Base-by-base conservation (phyloP, 352 stramenopile species). In the Pythium brachiatum region DNA sequence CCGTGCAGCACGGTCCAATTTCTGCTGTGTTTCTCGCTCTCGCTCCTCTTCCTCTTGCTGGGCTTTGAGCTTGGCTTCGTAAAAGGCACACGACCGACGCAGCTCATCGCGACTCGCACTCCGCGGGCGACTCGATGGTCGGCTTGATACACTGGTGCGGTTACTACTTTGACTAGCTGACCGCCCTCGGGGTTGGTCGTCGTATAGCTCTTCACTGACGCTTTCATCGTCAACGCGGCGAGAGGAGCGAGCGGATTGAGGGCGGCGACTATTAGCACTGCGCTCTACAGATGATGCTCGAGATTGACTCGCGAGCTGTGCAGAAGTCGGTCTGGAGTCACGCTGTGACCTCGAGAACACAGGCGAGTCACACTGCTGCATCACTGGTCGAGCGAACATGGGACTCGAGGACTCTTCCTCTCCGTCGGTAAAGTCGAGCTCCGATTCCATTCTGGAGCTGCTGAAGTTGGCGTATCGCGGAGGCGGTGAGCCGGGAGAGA, bases 61-160 rank as follows among this genome's bases (percentile, higher is more conserved):
- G 7, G 67, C 69, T 8, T 64, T 62, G 32, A 75, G 70, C 50
- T 92, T 92, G 31, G 80, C 75, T 57, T 89, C 75, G 54, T 86
- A 89, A 58, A 86, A 90, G 0, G 76, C 53, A 62, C 79, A 70
- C 0, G 77, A 84, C 0, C 66, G 69, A 36, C 68, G 65, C 9
- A 78, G 21, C 48, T 73, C 69, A 16, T 73, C 62, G 4, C 56
- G 61, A 9, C 46, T 64, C 7, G 53, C 47, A 39, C 71, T 74
- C 6, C 61, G 66, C 21, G 63, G 59, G 48, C 66, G 62, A 26
- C 53, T 76, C 48, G 43, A 48, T 5, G 41, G 20, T 8, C 41
- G 41, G 11, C 41, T 48, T 3, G 41, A 16, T 3, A 18, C 8
- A 16, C 41, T 48, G 9, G 9, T 3, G 11, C 41, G 52, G 23